Evolutionary conservation across 768 basidiomycete genomes (phyloP), one percentile per base, ranked within the genome.

Genomic region (Tylopilus plumbeoviolaceoides): DNA sequence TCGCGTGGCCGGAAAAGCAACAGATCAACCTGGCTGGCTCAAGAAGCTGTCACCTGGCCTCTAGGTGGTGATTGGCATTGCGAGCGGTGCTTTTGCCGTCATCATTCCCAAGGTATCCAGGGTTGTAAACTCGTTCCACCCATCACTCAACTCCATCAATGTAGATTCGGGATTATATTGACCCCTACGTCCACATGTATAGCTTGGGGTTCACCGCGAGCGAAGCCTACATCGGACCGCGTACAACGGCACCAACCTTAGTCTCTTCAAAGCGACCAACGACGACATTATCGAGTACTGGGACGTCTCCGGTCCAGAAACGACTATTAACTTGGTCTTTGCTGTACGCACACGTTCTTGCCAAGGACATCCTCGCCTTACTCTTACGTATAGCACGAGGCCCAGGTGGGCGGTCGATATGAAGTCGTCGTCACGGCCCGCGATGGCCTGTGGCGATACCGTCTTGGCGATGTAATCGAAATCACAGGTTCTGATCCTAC

Each of bases 391-490:
- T 35, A 65, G 61, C 51, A 63, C 44, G 53, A 59, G 46, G 47
- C 54, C 8, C 17, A 60, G 42, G 14, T 48, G 12, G 63, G 61
- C 12, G 30, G 28, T 18, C 47, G 48, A 30, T 64, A 64, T 36
- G 62, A 64, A 20, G 21, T 61, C 38, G 51, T 65, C 2, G 28
- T 65, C 8, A 62, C 59, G 1, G 52, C 58, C 5, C 59, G 60
- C 7, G 54, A 64, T 23, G 63, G 57, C 6, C 36, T 64, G 39
- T 64, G 62, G 63, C 62, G 59, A 14, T 59, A 64, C n/a, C 59
- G 62, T 14, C 57, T 62, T 3, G 63, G 63, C 4, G 63, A 63
- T 41, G 48, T 63, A 33, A 21, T 61, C 9, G 57, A 64, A 35
- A 21, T 62, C 21, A 38, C 41, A 4, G 63, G 60, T 2, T 59